Evolutionary conservation across 2,329 filamentous ascomycete genomes (phyloP).

Genomic region (Chrysoporthe cubensis): DNA sequence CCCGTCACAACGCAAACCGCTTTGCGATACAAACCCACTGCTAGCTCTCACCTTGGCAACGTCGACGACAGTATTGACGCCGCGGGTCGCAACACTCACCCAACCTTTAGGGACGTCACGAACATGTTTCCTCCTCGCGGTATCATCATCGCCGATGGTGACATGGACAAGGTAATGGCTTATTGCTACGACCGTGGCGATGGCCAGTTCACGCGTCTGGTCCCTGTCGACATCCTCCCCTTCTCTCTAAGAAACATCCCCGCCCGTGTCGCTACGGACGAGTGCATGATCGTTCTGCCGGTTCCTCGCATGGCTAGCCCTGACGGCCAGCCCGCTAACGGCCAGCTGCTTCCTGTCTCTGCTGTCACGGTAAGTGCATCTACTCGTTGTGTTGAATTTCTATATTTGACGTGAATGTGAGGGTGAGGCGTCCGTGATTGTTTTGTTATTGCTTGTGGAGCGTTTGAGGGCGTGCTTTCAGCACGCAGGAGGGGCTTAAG

Average conservation of each 20-base stretch:
- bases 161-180: constrained; percentile 41
- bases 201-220: constrained; percentile 56
- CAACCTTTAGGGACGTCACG: neutral
- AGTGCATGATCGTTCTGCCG: constrained; percentile 54
- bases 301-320: constrained; percentile 43
- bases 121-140: constrained; percentile 23
- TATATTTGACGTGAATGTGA: neutral
- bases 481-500: neutral
- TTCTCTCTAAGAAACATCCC: constrained; percentile 47
- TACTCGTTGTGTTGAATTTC: neutral
- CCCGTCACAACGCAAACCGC: neutral
- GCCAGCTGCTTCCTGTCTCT: constrained; percentile 37
- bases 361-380: constrained; percentile 44
- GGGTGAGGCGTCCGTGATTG: neutral
- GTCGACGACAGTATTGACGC: neutral
- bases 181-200: constrained; percentile 60
- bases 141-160: constrained; percentile 29
- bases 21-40: neutral
- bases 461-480: neutral
- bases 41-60: neutral
- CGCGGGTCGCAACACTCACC: neutral
- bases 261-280: constrained; percentile 41
- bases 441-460: neutral
- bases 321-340: constrained; percentile 44
- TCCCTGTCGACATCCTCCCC: constrained; percentile 59